Evolutionary conservation across 2,329 filamentous ascomycete genomes (phyloP), one percentile per base, ranked within the genome.

Genomic region (Aspergillus novoparasiticus): DNA sequence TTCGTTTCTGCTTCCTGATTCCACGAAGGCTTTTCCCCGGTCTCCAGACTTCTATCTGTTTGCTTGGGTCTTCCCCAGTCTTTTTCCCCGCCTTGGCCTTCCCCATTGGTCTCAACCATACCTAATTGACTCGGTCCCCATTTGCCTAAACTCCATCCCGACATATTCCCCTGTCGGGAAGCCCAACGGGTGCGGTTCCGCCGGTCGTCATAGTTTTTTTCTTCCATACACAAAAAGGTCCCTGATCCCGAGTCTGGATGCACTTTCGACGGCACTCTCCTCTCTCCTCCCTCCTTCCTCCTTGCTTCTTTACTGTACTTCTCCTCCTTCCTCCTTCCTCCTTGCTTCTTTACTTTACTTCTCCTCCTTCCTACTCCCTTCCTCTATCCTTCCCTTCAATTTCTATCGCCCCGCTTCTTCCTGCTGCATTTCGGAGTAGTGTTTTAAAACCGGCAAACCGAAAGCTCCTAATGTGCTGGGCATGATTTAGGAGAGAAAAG

Each of bases 41-140:
- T 53, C 60, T 48, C 60, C 60, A 54, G 60, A 39, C 14, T 46
- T 61, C 55, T 48, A 45, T 64, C 50, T 53, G 54, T 48, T 53
- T 41, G n/a, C 45, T 60, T 48, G 34, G 50, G 50, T 23, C 32
- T 57, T n/a, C 58, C 63, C 59, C 58, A 51, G 63, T 46, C 43
- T 48, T 39, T 34, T 57, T 58, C 63, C 63, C 61, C 65, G 63
- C 64, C 55, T 50, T 60, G 51, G 60, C 50, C 50, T 60, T 39
- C 61, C 45, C 62, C 41, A 68, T 66, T 65, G 65, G 65, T 36
- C n/a, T 36, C 45, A 36, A 36, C 43, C 41, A 26, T 32, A 23
- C 30, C 57, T 36, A 30, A 36, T 58, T n/a, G 28, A 32, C 58
- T 51, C 34, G 58, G 39, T 59, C 46, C 46, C 57, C 46, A 26